Evolutionary conservation across 1,284 basidiomycete genomes (phyloP), one percentile per base, ranked within the genome.

Genomic region (Papiliotrema terrestris): DNA sequence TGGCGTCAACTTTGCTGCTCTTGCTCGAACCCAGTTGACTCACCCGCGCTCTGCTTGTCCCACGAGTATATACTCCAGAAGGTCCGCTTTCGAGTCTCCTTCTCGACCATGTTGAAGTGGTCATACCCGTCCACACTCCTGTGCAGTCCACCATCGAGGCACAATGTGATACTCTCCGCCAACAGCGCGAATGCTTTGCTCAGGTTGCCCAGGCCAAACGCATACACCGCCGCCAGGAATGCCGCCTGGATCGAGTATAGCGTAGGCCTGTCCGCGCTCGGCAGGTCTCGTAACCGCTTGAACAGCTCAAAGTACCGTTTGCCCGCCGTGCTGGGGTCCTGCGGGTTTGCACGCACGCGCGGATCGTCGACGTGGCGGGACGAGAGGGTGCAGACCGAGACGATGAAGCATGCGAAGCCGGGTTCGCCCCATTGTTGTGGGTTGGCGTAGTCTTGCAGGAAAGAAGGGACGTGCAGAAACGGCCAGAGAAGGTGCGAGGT

Each of bases 21-120:
- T 9, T 9, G 15, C 8, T 35, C 15, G 48, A 17, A 23, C 20
- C 14, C 11, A 32, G 14, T 8, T 2, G 22, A 57, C 62, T 59
- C 36, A 66, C 63, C 61, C 2, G 74, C 74, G 8, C 73, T 74
- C 67, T 91, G 90, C 75, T 93, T 93, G 74, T 93, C 91, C 91
- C 91, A 93, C 43, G 90, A 81, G 74, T 93, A 94, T 23, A 93
- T 89, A 58, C 88, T 89, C 90, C 90, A 94, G 75, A 93, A 94
- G 0, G 91, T 93, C 60, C 91, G 84, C 74, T 91, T 91, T 54
- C 91, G 83, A 19, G 91, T 84, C 72, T 93, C 89, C 62, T 88
- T 86, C 72, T 93, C 90, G 59, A 93, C 86, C 4, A 86, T 82
- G 73, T 89, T 86, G 72, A 92, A 92, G 56, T 89, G 81, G 69